Percentiles rank a stretch among this genome's conserved stretches.
These are phyloP conservation scores for Casuarina equisetifolia DNA, from an alignment of 306 rosid species.

Conservation along the genomic window DNA sequence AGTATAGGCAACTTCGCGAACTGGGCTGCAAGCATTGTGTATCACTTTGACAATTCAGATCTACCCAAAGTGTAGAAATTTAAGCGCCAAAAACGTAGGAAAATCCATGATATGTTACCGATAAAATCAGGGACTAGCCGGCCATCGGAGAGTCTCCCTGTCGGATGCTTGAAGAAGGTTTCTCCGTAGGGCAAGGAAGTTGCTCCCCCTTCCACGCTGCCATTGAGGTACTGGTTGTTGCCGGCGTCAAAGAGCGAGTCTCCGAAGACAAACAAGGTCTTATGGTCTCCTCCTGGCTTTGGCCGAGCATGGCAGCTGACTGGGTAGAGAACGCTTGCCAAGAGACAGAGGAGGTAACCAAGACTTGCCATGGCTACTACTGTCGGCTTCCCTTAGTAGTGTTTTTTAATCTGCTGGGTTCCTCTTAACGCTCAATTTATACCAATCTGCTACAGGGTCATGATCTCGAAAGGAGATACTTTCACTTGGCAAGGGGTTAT, in stretches of 20 bases:
- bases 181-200: slow-evolving; percentile 41
- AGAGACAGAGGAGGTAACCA: neutral
- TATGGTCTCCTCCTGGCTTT: neutral
- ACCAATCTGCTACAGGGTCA: too few relatives aligned
- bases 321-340: slow-evolving; percentile 8
- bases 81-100: too few relatives aligned
- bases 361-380: neutral
- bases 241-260: slow-evolving; percentile 44
- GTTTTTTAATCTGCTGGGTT: too few relatives aligned
- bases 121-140: slow-evolving; percentile 41
- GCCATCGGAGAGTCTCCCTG: slow-evolving; percentile 45
- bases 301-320: neutral
- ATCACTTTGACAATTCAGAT: neutral
- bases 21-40: slow-evolving; percentile 32
- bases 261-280: slow-evolving; percentile 38
- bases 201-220: neutral
- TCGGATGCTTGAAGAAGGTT: slow-evolving; percentile 37
- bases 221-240: slow-evolving; percentile 28
- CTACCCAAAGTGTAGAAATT: neutral
- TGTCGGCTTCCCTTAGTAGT: too few relatives aligned
- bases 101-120: neutral
- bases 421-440: too few relatives aligned
- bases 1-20: slow-evolving; percentile 37
- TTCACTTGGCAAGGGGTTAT: too few relatives aligned
- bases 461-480: too few relatives aligned